A percentile compares a stretch with the other conserved stretches of the same genome.
Conservation (phyloP, 148 eudicot genomes). For the Spergularia marina region DNA sequence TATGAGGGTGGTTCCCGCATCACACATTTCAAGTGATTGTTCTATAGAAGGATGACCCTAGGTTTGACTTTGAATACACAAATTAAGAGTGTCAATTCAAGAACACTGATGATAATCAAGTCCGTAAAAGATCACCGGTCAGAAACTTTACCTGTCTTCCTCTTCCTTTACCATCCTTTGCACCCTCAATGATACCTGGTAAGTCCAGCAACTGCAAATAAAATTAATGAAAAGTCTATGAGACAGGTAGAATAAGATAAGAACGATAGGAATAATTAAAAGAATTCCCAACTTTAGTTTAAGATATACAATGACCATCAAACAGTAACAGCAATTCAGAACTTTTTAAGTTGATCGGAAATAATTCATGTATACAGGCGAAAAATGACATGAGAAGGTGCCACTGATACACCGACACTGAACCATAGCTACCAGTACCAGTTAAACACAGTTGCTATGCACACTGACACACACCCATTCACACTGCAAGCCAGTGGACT, state of each 20-base stretch:
- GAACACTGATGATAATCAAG: neutral
- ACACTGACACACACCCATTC: too few relatives aligned
- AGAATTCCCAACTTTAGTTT: too few relatives aligned
- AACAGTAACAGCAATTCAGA: neutral
- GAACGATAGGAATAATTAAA: neutral
- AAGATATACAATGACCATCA: too few relatives aligned
- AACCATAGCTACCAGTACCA: too few relatives aligned
- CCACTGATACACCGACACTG: neutral
- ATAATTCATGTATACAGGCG: neutral
- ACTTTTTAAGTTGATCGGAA: too few relatives aligned
- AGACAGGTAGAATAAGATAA: neutral
- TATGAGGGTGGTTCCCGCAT: neutral
- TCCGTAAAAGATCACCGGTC: neutral
- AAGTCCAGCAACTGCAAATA: slow-evolving; percentile 79
- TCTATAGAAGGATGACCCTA: neutral
- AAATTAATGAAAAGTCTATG: slow-evolving; percentile 11
- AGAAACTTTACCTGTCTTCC: slow-evolving; percentile 81
- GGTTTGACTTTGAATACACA: neutral
- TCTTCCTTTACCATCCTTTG: slow-evolving; percentile 99
- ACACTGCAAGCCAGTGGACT: neutral
- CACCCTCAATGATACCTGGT: slow-evolving; percentile 99
- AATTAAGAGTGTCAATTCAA: neutral
- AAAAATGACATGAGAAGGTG: neutral
- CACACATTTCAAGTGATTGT: neutral
- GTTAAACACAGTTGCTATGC: too few relatives aligned